Evolutionary conservation across 2,329 filamentous ascomycete species (phyloP).

Genomic region (Eurotiales sp.): DNA sequence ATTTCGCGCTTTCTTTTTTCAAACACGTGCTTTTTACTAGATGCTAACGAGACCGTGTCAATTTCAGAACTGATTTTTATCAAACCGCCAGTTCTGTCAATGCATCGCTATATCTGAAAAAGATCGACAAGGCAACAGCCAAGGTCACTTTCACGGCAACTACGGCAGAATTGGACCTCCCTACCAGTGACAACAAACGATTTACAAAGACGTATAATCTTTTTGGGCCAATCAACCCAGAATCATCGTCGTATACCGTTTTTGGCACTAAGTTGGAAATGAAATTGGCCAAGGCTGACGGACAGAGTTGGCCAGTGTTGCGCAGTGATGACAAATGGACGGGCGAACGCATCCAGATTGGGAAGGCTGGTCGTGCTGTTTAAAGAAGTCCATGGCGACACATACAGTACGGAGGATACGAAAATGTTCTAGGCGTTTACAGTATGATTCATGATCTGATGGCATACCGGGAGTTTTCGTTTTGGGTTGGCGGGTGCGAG

Average conservation of each 20-base stretch:
- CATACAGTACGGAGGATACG: not conserved
- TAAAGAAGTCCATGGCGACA: not conserved
- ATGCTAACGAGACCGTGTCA: constrained; percentile 1
- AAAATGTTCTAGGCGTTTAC: not conserved
- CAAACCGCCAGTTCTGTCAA: constrained; percentile 83
- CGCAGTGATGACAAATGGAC: constrained; percentile 69
- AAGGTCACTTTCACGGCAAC: constrained; percentile 65
- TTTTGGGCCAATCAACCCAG: constrained; percentile 71
- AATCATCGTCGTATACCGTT: constrained; percentile 72
- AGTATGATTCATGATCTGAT: not conserved
- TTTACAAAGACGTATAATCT: constrained; percentile 72
- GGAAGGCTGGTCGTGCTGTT: constrained; percentile 63
- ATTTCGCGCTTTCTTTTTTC: not conserved
- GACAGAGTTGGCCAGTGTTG: constrained; percentile 78
- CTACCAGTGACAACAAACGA: constrained; percentile 81
- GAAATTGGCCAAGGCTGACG: constrained; percentile 68
- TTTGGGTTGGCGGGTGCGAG: not conserved
- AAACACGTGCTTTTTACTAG: not conserved
- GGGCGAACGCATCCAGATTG: constrained; percentile 85
- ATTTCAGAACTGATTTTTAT: constrained; percentile 78
- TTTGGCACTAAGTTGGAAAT: constrained; percentile 88
- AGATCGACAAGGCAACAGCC: constrained; percentile 80
- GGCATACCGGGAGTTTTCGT: constrained; percentile 15
- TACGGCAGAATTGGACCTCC: constrained; percentile 71
- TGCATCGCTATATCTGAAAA: constrained; percentile 92